Conservation (phyloP, 495 filamentous ascomycete species). For the Thermothielavioides terrestris region DNA sequence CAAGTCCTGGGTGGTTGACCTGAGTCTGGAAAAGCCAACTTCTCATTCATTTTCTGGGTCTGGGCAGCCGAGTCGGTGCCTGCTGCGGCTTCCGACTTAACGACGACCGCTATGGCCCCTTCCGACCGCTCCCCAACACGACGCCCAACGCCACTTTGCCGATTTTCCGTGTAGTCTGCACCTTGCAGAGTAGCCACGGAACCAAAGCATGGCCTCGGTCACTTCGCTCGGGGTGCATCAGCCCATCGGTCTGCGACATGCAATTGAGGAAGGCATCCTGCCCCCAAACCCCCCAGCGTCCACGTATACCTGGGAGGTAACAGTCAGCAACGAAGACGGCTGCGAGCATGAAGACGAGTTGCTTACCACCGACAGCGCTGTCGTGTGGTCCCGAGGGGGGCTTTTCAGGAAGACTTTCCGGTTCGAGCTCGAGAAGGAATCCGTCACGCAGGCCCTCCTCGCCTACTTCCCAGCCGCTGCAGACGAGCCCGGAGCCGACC, state of each 20-base stretch:
- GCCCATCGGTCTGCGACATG: slow-evolving; percentile 71
- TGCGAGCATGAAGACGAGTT: slow-evolving; percentile 67
- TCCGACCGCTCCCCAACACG: neutral
- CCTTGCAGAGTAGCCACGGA: slow-evolving; percentile 1
- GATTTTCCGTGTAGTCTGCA: slow-evolving; percentile 4
- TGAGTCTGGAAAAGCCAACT: too few relatives aligned
- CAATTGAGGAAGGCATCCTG: slow-evolving; percentile 73
- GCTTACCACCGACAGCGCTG: slow-evolving; percentile 70
- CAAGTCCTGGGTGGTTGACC: too few relatives aligned
- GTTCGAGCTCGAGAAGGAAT: slow-evolving; percentile 78
- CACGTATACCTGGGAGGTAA: slow-evolving; percentile 63
- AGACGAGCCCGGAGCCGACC: slow-evolving; percentile 20
- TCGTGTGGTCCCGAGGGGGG: slow-evolving; percentile 85
- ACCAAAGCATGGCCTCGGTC: slow-evolving; percentile 65
- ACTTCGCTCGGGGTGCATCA: slow-evolving; percentile 81
- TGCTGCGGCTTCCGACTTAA: too few relatives aligned
- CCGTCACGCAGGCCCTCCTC: slow-evolving; percentile 73
- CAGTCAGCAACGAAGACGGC: slow-evolving; percentile 35
- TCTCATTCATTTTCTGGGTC: too few relatives aligned
- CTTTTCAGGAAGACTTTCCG: slow-evolving; percentile 79
- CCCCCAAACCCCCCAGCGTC: slow-evolving; percentile 55
- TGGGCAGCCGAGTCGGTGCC: too few relatives aligned
- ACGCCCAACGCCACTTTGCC: neutral
- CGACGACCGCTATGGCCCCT: slow-evolving; percentile 3
- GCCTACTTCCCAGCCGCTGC: slow-evolving; percentile 63